Percentiles rank a stretch among this genome's conserved stretches.
phyloP scores from a whole-genome alignment of 495 filamentous ascomycete species.

The Bathelium albidoporum region DNA sequence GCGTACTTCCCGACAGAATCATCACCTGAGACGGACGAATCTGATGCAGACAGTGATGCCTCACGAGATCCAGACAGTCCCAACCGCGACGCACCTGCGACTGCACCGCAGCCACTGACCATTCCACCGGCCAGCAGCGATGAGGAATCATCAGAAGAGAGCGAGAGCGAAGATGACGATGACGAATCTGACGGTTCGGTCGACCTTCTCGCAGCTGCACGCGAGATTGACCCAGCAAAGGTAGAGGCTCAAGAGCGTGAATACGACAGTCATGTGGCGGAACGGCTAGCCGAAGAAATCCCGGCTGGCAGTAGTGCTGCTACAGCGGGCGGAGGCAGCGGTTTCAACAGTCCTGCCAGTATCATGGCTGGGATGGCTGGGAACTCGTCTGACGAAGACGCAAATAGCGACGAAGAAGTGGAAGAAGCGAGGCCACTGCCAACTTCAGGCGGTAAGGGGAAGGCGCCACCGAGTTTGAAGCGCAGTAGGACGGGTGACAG shows the following conservation, averaged over 20 bases:
- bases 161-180: slow-evolving; percentile 7
- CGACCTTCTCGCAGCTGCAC: slow-evolving; percentile 29
- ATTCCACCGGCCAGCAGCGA: slow-evolving; percentile 5
- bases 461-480: slow-evolving; percentile 11
- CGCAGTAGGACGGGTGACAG: slow-evolving; percentile 18
- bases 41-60: slow-evolving; percentile 19
- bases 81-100: slow-evolving; percentile 5
- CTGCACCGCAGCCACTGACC: slow-evolving; percentile 16
- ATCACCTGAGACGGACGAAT: slow-evolving; percentile 14
- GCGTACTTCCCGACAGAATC: slow-evolving; percentile 20
- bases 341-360: slow-evolving; percentile 27
- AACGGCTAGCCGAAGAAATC: slow-evolving; percentile 32
- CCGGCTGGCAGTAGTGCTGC: slow-evolving; percentile 33
- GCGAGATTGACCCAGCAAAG: slow-evolving; percentile 23
- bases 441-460: not conserved
- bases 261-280: slow-evolving; percentile 29
- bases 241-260: slow-evolving; percentile 24
- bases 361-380: not conserved
- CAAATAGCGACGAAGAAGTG: not conserved
- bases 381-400: not conserved
- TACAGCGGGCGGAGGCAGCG: slow-evolving; percentile 32
- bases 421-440: not conserved
- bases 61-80: slow-evolving; percentile 4
- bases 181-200: slow-evolving; percentile 17
- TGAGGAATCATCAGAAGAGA: slow-evolving; percentile 9